These are phyloP conservation scores for Chalciporus piperatus DNA, from an alignment of 768 basidiomycete species.

Conservation along the genomic window DNA sequence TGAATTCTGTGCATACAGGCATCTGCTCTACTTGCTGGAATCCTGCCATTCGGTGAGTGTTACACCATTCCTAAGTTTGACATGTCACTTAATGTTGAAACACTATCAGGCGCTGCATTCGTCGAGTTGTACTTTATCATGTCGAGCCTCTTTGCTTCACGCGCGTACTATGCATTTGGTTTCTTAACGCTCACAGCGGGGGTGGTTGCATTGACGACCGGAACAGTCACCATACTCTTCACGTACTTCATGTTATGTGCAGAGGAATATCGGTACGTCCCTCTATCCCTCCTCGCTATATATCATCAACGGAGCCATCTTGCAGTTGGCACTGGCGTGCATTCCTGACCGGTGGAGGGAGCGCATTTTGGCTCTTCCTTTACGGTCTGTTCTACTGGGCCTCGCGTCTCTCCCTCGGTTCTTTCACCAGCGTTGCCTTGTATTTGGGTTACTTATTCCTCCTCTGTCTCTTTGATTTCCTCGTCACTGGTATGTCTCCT, in stretches of 20 bases:
- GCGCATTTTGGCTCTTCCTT: conserved; percentile 84
- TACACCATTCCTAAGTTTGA: not conserved
- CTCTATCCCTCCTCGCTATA: not conserved
- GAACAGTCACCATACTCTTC: conserved; percentile 86
- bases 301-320: conserved; percentile 4
- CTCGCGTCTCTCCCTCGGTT: conserved; percentile 81
- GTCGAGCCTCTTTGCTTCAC: conserved; percentile 86
- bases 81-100: conserved; percentile 1
- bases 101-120: conserved; percentile 78
- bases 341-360: conserved; percentile 89
- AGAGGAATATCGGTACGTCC: conserved; percentile 82
- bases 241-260: conserved; percentile 91
- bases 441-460: conserved; percentile 91
- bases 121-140: conserved; percentile 93
- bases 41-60: conserved; percentile 80
- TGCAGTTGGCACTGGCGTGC: conserved; percentile 96
- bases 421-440: conserved; percentile 73
- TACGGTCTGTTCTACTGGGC: conserved; percentile 91
- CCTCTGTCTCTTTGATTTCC: conserved; percentile 79
- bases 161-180: conserved; percentile 95
- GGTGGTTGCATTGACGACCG: conserved; percentile 82
- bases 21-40: conserved; percentile 79
- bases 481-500: conserved; percentile 66
- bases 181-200: conserved; percentile 86
- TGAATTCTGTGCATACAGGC: conserved; percentile 39